Evolutionary conservation across 2,329 filamentous ascomycete genomes (phyloP).

Genomic region (Rhynchosporium graminicola): DNA sequence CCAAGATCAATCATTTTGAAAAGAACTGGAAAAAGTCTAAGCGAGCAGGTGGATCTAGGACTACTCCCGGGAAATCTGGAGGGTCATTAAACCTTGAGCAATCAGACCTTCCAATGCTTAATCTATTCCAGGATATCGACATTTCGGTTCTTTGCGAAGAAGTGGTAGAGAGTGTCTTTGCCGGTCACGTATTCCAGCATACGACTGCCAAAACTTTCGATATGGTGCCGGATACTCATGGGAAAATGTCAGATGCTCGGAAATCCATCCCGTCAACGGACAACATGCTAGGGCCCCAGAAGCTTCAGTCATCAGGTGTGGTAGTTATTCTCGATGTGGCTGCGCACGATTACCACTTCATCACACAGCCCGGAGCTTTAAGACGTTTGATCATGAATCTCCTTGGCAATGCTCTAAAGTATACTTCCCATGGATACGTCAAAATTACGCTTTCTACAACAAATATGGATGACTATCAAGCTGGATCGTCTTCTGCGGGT

Average conservation of each 20-base stretch:
- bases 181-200: constrained; percentile 41
- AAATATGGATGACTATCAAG: constrained; percentile 35
- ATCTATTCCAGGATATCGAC: constrained; percentile 40
- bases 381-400: constrained; percentile 60
- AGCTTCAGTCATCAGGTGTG: constrained; percentile 30
- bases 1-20: constrained; percentile 42
- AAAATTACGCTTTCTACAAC: constrained; percentile 41
- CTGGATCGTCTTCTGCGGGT: constrained; percentile 13
- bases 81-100: constrained; percentile 30
- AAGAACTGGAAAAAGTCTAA: constrained; percentile 39
- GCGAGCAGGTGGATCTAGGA: constrained; percentile 18
- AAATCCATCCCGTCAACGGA: constrained; percentile 20
- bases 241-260: constrained; percentile 34
- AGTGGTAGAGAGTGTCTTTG: constrained; percentile 41
- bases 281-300: constrained; percentile 11
- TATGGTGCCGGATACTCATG: constrained; percentile 34
- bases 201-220: constrained; percentile 38
- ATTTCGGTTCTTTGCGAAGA: constrained; percentile 40
- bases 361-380: constrained; percentile 56
- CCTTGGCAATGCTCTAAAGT: constrained; percentile 64
- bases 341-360: constrained; percentile 42
- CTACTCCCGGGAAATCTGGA: constrained; percentile 9
- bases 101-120: constrained; percentile 41
- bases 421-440: constrained; percentile 56
- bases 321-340: constrained; percentile 38